Percentiles rank a stretch among this genome's conserved stretches.
These are phyloP conservation scores for Penicillium tannophilum DNA, from an alignment of 495 filamentous ascomycete species.

Conservation along the genomic window DNA sequence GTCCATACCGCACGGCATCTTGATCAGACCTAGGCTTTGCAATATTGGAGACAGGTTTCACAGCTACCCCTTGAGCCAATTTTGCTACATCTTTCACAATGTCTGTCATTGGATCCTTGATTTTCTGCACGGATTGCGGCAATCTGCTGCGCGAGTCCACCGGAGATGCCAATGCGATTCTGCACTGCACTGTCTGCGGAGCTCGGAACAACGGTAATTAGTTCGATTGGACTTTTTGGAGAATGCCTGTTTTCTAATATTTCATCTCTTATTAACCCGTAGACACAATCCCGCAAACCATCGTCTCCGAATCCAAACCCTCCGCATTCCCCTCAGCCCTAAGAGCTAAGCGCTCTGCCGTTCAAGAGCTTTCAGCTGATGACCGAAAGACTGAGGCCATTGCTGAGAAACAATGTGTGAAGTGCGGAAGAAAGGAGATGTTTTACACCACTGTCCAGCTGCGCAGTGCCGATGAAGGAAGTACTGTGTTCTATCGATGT, in stretches of 20 bases:
- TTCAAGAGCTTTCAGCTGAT: slow-evolving; percentile 78
- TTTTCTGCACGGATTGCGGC: slow-evolving; percentile 94
- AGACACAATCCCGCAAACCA: slow-evolving; percentile 81
- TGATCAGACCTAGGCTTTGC: not conserved
- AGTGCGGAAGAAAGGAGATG: slow-evolving; percentile 82
- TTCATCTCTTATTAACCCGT: not conserved
- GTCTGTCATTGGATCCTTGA: slow-evolving; percentile 84
- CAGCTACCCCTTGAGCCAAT: not conserved
- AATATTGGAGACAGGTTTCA: not conserved
- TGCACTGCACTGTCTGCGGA: slow-evolving; percentile 85
- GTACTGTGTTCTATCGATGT: slow-evolving; percentile 85
- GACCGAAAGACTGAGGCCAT: slow-evolving; percentile 78
- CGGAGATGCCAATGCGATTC: slow-evolving; percentile 69
- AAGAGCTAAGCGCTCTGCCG: slow-evolving; percentile 78
- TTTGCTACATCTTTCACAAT: slow-evolving; percentile 43
- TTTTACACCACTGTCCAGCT: slow-evolving; percentile 84
- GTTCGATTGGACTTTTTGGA: not conserved
- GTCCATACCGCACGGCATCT: slow-evolving; percentile 8
- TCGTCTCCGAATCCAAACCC: slow-evolving; percentile 81
- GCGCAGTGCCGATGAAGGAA: slow-evolving; percentile 92
- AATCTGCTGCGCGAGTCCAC: slow-evolving; percentile 82
- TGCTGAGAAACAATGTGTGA: slow-evolving; percentile 69
- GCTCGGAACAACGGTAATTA: slow-evolving; percentile 73
- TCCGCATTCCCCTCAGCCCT: slow-evolving; percentile 86
- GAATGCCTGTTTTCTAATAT: not conserved